These are phyloP conservation scores for Fusarium sp. DNA, from an alignment of 2,329 filamentous ascomycete species.

Conservation along the genomic window DNA sequence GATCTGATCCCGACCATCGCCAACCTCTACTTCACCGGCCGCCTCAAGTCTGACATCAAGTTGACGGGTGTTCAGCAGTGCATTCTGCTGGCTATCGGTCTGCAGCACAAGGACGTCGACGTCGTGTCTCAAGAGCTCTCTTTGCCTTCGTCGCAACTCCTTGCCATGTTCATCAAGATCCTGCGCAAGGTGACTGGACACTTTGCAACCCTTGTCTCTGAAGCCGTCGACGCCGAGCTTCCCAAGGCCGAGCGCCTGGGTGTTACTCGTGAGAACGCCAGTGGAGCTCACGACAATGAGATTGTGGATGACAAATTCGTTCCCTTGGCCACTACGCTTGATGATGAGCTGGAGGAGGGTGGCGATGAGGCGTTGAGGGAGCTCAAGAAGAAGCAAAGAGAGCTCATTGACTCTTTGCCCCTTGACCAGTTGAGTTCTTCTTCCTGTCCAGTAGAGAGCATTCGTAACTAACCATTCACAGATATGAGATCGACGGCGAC, in stretches of 20 bases:
- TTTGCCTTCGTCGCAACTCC: slow-evolving; percentile 79
- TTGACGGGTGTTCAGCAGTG: slow-evolving; percentile 86
- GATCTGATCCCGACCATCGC: slow-evolving; percentile 90
- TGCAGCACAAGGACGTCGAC: slow-evolving; percentile 91
- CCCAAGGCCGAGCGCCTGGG: slow-evolving; percentile 67
- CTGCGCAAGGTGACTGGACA: slow-evolving; percentile 85
- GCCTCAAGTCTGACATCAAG: slow-evolving; percentile 72
- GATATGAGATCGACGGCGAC: slow-evolving; percentile 73
- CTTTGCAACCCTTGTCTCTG: slow-evolving; percentile 80
- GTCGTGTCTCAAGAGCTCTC: slow-evolving; percentile 81
- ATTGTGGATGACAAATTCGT: slow-evolving; percentile 72
- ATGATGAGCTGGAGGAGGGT: slow-evolving; percentile 86
- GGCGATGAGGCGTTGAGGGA: slow-evolving; percentile 79
- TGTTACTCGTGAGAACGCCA: slow-evolving; percentile 68
- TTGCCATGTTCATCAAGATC: slow-evolving; percentile 98
- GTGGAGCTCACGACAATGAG: slow-evolving; percentile 76
- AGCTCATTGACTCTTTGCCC: slow-evolving; percentile 89
- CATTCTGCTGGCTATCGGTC: slow-evolving; percentile 87
- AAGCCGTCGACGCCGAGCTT: slow-evolving; percentile 75
- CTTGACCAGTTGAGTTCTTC: slow-evolving; percentile 70
- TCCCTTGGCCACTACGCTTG: slow-evolving; percentile 76
- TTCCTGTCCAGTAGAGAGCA: neutral
- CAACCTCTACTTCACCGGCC: slow-evolving; percentile 84
- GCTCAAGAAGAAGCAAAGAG: slow-evolving; percentile 82
- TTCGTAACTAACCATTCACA: slow-evolving; percentile 40